phyloP scores from a whole-genome alignment of 306 rosid species.

The Canavalia ensiformis region DNA sequence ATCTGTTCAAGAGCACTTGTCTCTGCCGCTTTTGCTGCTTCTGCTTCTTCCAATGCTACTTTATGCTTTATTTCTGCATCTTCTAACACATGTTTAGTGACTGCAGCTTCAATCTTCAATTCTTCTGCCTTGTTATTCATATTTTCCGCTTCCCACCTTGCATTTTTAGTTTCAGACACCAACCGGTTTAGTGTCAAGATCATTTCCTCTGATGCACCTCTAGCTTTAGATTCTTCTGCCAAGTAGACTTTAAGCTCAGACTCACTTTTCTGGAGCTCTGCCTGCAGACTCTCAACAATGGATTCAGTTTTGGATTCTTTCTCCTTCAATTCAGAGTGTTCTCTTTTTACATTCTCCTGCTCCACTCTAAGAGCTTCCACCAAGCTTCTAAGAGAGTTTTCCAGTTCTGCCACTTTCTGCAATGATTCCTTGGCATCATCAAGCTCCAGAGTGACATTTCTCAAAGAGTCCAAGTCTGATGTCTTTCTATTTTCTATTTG shows the following conservation, averaged over 20 bases:
- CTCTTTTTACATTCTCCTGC: slow-evolving; percentile 66
- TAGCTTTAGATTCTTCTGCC: slow-evolving; percentile 66
- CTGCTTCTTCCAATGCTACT: slow-evolving; percentile 74
- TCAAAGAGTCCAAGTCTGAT: slow-evolving; percentile 62
- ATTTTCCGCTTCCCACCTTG: slow-evolving; percentile 62
- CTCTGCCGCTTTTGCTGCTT: slow-evolving; percentile 78
- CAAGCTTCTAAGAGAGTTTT: slow-evolving; percentile 61
- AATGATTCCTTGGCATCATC: slow-evolving; percentile 74
- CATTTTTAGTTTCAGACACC: slow-evolving; percentile 60
- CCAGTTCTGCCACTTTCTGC: slow-evolving; percentile 73
- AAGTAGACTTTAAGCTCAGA: slow-evolving; percentile 69
- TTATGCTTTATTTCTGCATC: slow-evolving; percentile 72
- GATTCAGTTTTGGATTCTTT: slow-evolving; percentile 80
- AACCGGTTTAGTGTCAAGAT: slow-evolving; percentile 63
- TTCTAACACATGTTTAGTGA: slow-evolving; percentile 62
- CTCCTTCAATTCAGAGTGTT: slow-evolving; percentile 68
- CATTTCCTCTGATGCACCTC: slow-evolving; percentile 70
- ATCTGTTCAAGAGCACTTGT: slow-evolving; percentile 75
- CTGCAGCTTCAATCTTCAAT: slow-evolving; percentile 70
- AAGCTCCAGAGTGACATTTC: slow-evolving; percentile 66
- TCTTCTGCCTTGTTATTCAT: slow-evolving; percentile 66
- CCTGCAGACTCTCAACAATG: slow-evolving; percentile 62
- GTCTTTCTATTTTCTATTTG: slow-evolving; percentile 66
- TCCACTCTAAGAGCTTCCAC: slow-evolving; percentile 66
- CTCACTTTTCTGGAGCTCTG: slow-evolving; percentile 63